These are phyloP conservation scores for Phytophthora hybrid DNA, from an alignment of 352 stramenopile species.

Conservation along the genomic window DNA sequence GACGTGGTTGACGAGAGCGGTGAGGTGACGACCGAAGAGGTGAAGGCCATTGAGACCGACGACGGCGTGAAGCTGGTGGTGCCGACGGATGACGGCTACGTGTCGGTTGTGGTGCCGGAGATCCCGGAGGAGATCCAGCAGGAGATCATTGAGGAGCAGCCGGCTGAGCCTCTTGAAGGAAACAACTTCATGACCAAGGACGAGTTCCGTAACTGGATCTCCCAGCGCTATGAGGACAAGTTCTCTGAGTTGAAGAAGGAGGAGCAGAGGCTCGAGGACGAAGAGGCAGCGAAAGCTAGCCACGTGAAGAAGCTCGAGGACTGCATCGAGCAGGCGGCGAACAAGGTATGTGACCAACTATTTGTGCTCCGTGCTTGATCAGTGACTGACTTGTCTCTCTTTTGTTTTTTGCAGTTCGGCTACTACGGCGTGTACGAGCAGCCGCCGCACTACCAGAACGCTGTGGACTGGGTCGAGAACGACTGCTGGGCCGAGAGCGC, in stretches of 20 bases:
- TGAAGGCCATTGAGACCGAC: not conserved
- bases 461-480: constrained; percentile 55
- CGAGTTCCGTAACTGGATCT: constrained; percentile 47
- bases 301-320: constrained; percentile 47
- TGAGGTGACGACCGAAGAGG: constrained; percentile 2
- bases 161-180: not conserved
- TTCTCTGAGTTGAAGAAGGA: constrained; percentile 21
- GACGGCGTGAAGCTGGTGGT: too few species aligned
- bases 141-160: not conserved
- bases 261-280: constrained; percentile 24
- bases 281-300: constrained; percentile 27
- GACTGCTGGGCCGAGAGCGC: constrained; percentile 38
- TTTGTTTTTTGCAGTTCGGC: constrained; percentile 45
- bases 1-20: constrained; percentile 17
- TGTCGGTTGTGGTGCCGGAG: not conserved
- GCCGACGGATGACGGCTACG: not conserved
- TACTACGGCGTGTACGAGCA: constrained; percentile 67
- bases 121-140: not conserved
- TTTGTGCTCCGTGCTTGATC: not conserved
- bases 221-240: constrained; percentile 38
- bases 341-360: constrained; percentile 45
- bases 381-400: constrained; percentile 7
- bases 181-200: constrained; percentile 52
- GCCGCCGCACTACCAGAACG: constrained; percentile 51
- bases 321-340: constrained; percentile 54